These are phyloP conservation scores for Cordyceps tenuipes DNA, from an alignment of 2,329 filamentous ascomycete species.

Conservation along the genomic window DNA sequence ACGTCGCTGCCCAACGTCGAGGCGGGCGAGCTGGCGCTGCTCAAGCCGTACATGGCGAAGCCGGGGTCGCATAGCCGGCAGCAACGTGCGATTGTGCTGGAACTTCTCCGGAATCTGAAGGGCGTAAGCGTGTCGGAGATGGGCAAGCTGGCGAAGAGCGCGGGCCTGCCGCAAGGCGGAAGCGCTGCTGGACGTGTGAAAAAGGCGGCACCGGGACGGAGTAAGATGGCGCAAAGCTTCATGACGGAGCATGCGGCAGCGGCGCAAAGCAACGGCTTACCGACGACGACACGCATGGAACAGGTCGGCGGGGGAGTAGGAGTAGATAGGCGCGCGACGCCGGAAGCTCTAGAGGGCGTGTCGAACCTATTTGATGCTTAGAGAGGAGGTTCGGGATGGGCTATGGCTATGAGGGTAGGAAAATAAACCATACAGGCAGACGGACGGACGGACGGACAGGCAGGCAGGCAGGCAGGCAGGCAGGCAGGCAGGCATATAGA, in stretches of 20 bases:
- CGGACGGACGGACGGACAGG: too few species aligned
- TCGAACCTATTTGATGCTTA: constrained; percentile 40
- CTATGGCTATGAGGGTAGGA: too few species aligned
- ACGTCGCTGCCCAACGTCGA: constrained; percentile 71
- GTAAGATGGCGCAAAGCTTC: constrained; percentile 58
- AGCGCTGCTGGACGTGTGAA: constrained; percentile 26
- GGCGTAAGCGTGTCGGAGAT: constrained; percentile 90
- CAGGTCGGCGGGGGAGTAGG: constrained; percentile 17
- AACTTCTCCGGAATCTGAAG: constrained; percentile 76
- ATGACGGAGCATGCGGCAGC: constrained; percentile 41
- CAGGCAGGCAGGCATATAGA: too few species aligned
- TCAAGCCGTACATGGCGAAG: constrained; percentile 52
- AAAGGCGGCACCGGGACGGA: constrained; percentile 33
- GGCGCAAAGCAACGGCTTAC: constrained; percentile 20
- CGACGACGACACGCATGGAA: constrained; percentile 21
- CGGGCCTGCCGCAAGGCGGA: constrained; percentile 24
- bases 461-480: too few species aligned
- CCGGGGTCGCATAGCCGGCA: constrained; percentile 57
- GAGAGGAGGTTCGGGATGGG: too few species aligned
- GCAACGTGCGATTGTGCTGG: constrained; percentile 73
- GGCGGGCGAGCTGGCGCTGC: constrained; percentile 55
- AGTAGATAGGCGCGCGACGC: constrained; percentile 27
- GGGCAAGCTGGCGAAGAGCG: constrained; percentile 64
- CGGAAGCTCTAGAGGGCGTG: constrained; percentile 46
- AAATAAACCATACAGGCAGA: too few species aligned